phyloP scores from a whole-genome alignment of 192 early-diverging fungal species.

The Phycomyces nitens region DNA sequence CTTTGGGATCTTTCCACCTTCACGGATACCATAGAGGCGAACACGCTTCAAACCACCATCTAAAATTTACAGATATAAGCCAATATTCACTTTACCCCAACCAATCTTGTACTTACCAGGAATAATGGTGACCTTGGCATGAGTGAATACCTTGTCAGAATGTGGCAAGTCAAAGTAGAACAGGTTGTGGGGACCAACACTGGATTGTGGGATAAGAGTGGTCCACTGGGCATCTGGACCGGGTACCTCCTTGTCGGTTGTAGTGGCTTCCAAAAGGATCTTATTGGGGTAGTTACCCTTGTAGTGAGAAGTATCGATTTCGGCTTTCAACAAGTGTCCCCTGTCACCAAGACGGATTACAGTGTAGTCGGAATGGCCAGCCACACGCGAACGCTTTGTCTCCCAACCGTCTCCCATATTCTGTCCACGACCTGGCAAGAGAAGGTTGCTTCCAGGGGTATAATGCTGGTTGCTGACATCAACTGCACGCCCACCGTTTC shows the following conservation, averaged over 20 bases:
- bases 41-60: constrained; percentile 91
- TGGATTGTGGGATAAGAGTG: constrained; percentile 45
- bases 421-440: constrained; percentile 74
- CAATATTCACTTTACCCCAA: not conserved
- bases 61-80: constrained; percentile 44
- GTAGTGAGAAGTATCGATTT: constrained; percentile 87
- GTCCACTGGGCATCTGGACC: constrained; percentile 52
- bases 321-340: constrained; percentile 68
- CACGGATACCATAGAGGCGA: constrained; percentile 67
- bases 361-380: constrained; percentile 72
- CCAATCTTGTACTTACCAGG: constrained; percentile 52
- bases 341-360: constrained; percentile 71
- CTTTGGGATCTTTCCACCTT: constrained; percentile 33
- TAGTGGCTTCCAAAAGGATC: constrained; percentile 59
- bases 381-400: constrained; percentile 79
- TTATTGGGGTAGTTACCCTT: constrained; percentile 88
- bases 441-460: constrained; percentile 73
- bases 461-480: constrained; percentile 82
- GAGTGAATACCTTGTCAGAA: constrained; percentile 53
- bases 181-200: constrained; percentile 68
- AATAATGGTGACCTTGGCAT: constrained; percentile 76
- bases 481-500: constrained; percentile 61
- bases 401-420: constrained; percentile 98
- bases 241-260: constrained; percentile 44
- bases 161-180: constrained; percentile 64